phyloP scores from a whole-genome alignment of 78 protist genomes.

The Isochrysis galbana region DNA sequence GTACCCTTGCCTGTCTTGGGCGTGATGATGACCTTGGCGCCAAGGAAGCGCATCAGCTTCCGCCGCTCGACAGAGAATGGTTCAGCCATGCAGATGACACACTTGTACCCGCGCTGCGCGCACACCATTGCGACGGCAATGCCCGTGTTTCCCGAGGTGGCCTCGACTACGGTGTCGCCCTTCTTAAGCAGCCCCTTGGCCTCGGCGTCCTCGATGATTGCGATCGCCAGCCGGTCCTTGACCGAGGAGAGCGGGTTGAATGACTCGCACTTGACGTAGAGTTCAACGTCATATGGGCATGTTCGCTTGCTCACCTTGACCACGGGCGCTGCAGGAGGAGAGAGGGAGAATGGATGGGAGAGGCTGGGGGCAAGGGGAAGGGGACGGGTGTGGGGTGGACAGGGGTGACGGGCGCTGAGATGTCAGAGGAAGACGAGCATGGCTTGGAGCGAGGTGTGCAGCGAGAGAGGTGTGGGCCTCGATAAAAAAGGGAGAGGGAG shows the following conservation, averaged over 20 bases:
- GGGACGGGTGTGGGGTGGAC: no score
- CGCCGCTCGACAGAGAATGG: constrained; percentile 71
- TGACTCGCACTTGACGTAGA: constrained; percentile 65
- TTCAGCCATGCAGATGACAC: constrained; percentile 65
- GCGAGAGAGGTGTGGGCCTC: no score
- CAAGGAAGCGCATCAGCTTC: constrained; percentile 57
- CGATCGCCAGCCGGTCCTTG: constrained; percentile 62
- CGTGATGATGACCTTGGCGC: constrained; percentile 67
- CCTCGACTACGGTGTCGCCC: constrained; percentile 66
- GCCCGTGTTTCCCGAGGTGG: constrained; percentile 79
- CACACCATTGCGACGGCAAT: constrained; percentile 61
- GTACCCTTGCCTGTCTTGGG: background rate
- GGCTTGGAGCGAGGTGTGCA: no score
- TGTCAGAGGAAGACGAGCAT: no score
- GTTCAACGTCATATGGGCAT: background rate
- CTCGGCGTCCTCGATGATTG: constrained; percentile 57
- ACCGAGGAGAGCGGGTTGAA: constrained; percentile 60
- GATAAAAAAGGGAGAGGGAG: no score
- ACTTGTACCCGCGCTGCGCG: constrained; percentile 57
- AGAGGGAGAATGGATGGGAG: no score
- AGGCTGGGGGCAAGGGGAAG: no score
- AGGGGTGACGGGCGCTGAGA: no score
- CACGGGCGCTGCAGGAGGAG: no score
- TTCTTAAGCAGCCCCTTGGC: constrained; percentile 34
- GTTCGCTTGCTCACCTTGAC: background rate